Percentiles rank a stretch among this genome's conserved stretches.
These are phyloP conservation scores for Peribolospora kevripleyi DNA, from an alignment of 768 basidiomycete species.

Conservation along the genomic window DNA sequence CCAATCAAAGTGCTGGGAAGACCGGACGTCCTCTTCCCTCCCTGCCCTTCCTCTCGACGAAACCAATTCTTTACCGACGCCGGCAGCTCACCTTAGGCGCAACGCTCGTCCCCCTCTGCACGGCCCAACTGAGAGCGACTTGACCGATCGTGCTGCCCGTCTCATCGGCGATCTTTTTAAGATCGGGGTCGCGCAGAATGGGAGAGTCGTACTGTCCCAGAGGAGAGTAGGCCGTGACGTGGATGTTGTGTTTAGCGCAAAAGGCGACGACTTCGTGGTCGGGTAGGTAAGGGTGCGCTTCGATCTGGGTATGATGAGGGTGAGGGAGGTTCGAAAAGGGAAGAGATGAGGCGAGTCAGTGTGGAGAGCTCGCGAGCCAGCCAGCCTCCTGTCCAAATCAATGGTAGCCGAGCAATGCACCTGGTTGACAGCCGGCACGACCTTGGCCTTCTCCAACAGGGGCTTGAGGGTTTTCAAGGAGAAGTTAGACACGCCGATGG, in stretches of 20 bases:
- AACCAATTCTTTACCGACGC: not conserved
- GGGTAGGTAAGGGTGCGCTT: constrained; percentile 42
- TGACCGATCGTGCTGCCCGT: constrained; percentile 24
- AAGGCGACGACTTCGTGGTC: constrained; percentile 33
- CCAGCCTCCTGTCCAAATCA: no score
- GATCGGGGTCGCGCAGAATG: constrained; percentile 21
- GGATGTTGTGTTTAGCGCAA: constrained; percentile 34
- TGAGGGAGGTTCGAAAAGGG: not conserved
- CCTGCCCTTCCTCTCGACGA: not conserved
- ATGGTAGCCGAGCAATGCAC: constrained; percentile 18
- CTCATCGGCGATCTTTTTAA: constrained; percentile 20
- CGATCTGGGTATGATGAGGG: constrained; percentile 21
- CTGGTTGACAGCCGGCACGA: constrained; percentile 45
- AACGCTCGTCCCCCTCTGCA: constrained; percentile 11
- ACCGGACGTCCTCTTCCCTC: not conserved
- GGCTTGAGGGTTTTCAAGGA: constrained; percentile 42
- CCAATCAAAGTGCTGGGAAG: not conserved
- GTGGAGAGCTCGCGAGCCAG: no score
- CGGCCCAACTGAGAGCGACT: constrained; percentile 8
- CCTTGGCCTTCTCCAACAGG: constrained; percentile 38
- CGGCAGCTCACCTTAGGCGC: constrained; percentile 9
- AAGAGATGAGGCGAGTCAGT: not conserved
- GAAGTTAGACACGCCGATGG: constrained; percentile 45
- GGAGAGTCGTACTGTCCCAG: constrained; percentile 9
- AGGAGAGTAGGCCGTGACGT: constrained; percentile 35